These are phyloP conservation scores for Rhizomucor pusillus DNA, from an alignment of 371 early-diverging fungal species.

Conservation along the genomic window DNA sequence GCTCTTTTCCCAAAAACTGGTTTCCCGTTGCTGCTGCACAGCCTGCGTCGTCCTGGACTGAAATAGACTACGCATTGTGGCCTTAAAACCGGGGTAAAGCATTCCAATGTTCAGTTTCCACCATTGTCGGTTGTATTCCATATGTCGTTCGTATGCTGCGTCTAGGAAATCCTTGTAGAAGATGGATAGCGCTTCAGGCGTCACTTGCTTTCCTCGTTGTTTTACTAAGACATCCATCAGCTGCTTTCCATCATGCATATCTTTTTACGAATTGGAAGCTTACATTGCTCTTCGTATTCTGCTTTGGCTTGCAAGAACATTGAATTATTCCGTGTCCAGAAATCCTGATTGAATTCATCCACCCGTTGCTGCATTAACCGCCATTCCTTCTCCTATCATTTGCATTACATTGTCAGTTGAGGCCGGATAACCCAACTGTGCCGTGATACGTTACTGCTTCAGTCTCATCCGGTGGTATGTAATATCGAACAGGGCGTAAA, in stretches of 20 bases:
- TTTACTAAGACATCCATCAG: conserved; percentile 20
- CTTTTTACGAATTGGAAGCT: conserved; percentile 2
- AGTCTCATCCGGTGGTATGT: conserved; percentile 59
- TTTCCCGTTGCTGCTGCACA: neutral
- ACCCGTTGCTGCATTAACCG: conserved; percentile 56
- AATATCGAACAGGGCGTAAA: conserved; percentile 67
- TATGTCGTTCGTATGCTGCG: conserved; percentile 67
- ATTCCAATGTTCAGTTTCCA: conserved; percentile 70
- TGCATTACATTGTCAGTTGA: conserved; percentile 2
- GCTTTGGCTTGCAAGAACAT: conserved; percentile 64
- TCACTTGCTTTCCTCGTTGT: conserved; percentile 46
- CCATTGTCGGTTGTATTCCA: conserved; percentile 75
- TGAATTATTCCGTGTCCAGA: conserved; percentile 76
- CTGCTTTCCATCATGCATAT: neutral
- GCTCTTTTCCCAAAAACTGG: conserved; percentile 49
- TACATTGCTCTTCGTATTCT: conserved; percentile 66
- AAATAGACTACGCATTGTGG: conserved; percentile 40
- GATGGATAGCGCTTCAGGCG: conserved; percentile 69
- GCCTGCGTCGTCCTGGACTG: conserved; percentile 1
- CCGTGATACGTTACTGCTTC: conserved; percentile 30
- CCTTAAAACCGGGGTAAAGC: conserved; percentile 68
- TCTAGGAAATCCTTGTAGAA: conserved; percentile 80
- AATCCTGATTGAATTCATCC: conserved; percentile 63
- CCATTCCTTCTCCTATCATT: conserved; percentile 46
- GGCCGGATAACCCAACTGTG: neutral